A percentile compares a stretch with the other conserved stretches of the same genome.
phyloP scores from a whole-genome alignment of 2,329 filamentous ascomycete genomes.

The Cadophora luteo-olivacea region DNA sequence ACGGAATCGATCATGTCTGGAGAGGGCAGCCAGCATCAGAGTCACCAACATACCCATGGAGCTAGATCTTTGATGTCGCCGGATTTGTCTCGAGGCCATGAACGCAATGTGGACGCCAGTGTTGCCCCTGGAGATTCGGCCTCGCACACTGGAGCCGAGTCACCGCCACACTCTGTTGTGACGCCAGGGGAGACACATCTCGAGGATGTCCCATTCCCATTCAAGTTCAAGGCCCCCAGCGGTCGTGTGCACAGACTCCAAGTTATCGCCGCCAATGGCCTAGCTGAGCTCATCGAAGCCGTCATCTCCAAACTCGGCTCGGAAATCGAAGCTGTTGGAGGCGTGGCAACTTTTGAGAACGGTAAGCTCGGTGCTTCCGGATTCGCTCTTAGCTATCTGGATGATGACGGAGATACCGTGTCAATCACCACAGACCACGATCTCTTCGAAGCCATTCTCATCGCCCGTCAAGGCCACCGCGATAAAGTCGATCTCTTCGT shows the following conservation, averaged over 20 bases:
- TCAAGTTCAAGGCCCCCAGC: conserved; percentile 98
- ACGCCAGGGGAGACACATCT: conserved; percentile 62
- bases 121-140: conserved; percentile 93
- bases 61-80: conserved; percentile 83
- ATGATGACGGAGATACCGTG: conserved; percentile 95
- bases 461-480: conserved; percentile 76
- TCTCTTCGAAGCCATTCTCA: conserved; percentile 84
- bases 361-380: conserved; percentile 78
- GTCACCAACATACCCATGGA: conserved; percentile 63
- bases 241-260: conserved; percentile 94
- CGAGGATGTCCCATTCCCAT: conserved; percentile 84
- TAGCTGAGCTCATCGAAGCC: conserved; percentile 77
- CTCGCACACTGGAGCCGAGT: conserved; percentile 86
- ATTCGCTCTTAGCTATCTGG: conserved; percentile 93
- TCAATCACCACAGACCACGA: conserved; percentile 97
- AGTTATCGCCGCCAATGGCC: conserved; percentile 78
- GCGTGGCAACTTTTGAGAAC: conserved; percentile 77
- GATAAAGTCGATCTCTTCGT: conserved; percentile 99
- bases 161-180: conserved; percentile 70
- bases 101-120: conserved; percentile 74
- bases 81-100: conserved; percentile 68
- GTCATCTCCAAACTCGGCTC: conserved; percentile 85
- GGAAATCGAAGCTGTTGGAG: conserved; percentile 85
- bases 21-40: conserved; percentile 78
- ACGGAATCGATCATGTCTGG: conserved; percentile 97